phyloP scores from a whole-genome alignment of 768 basidiomycete genomes.

The Cubamyces lactineus region DNA sequence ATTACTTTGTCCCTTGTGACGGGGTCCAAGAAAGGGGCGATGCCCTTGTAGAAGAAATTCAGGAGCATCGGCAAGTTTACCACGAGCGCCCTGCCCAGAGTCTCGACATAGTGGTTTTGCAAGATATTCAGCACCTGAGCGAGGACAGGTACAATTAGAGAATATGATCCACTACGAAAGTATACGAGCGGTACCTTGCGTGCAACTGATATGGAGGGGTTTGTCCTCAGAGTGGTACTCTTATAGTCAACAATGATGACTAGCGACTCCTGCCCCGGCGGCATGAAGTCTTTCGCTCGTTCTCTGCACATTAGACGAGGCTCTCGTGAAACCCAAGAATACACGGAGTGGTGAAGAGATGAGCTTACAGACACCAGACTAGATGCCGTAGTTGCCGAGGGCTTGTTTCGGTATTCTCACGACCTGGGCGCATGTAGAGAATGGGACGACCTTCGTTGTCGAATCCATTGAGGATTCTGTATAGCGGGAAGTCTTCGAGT shows the following conservation, averaged over 20 bases:
- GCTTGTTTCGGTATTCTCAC: conserved; percentile 80
- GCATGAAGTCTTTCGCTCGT: conserved; percentile 89
- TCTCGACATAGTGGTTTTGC: conserved; percentile 89
- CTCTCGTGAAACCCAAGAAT: not conserved
- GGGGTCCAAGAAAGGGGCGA: conserved; percentile 85
- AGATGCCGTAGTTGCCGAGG: conserved; percentile 83
- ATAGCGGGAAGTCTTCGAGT: not conserved
- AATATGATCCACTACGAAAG: not conserved
- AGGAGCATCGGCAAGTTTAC: conserved; percentile 79
- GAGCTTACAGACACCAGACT: conserved; percentile 80
- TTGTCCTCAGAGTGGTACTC: conserved; percentile 77
- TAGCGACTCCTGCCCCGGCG: conserved; percentile 79
- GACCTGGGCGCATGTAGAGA: conserved; percentile 85
- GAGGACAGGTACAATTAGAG: not conserved
- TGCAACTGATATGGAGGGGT: conserved; percentile 81
- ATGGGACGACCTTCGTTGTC: conserved; percentile 87
- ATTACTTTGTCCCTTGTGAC: conserved; percentile 85
- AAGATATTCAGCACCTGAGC: conserved; percentile 70
- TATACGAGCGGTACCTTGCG: conserved; percentile 54
- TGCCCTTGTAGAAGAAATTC: conserved; percentile 80
- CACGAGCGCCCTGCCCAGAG: conserved; percentile 82
- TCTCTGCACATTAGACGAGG: conserved; percentile 50
- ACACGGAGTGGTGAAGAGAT: not conserved
- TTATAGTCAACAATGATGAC: conserved; percentile 88
- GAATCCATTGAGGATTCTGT: conserved; percentile 80